Conservation (phyloP, 2,329 filamentous ascomycete species). For the Fusarium transvaalense region DNA sequence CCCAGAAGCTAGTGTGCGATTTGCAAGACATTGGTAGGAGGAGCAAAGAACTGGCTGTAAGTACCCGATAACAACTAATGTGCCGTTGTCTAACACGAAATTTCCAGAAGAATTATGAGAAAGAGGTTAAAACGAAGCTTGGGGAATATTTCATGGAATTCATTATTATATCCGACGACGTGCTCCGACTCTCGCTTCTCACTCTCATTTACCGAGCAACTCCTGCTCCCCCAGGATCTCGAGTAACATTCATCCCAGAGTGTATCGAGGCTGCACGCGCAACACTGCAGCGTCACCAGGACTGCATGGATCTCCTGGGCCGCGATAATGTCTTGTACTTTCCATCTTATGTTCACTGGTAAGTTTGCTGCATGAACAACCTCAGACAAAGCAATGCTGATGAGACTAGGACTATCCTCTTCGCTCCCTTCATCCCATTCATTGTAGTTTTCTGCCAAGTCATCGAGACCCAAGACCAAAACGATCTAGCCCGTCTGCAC, state of each 20-base stretch:
- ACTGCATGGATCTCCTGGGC: slow-evolving; percentile 56
- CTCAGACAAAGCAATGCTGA: slow-evolving; percentile 4
- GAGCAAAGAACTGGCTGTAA: slow-evolving; percentile 33
- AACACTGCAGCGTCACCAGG: slow-evolving; percentile 57
- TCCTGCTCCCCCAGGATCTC: slow-evolving; percentile 48
- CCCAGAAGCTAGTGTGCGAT: slow-evolving; percentile 49
- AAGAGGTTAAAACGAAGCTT: slow-evolving; percentile 41
- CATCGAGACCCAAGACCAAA: slow-evolving; percentile 59
- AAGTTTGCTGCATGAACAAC: slow-evolving; percentile 14
- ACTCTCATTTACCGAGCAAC: slow-evolving; percentile 60
- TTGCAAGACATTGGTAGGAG: slow-evolving; percentile 47
- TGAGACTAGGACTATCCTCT: slow-evolving; percentile 57
- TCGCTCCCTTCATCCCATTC: slow-evolving; percentile 66
- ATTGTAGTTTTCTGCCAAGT: slow-evolving; percentile 65
- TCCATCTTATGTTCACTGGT: slow-evolving; percentile 59
- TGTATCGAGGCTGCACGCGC: slow-evolving; percentile 59
- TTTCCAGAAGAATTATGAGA: slow-evolving; percentile 35
- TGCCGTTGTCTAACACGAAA: slow-evolving; percentile 5
- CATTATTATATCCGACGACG: slow-evolving; percentile 56
- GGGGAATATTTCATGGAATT: slow-evolving; percentile 53
- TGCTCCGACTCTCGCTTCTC: slow-evolving; percentile 57
- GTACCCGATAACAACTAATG: not conserved
- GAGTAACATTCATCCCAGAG: slow-evolving; percentile 56
- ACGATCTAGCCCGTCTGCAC: slow-evolving; percentile 61
- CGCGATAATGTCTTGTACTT: slow-evolving; percentile 55